Evolutionary conservation across 495 filamentous ascomycete species (phyloP), one percentile per base, ranked within the genome.

Genomic region (Xylona heveae): DNA sequence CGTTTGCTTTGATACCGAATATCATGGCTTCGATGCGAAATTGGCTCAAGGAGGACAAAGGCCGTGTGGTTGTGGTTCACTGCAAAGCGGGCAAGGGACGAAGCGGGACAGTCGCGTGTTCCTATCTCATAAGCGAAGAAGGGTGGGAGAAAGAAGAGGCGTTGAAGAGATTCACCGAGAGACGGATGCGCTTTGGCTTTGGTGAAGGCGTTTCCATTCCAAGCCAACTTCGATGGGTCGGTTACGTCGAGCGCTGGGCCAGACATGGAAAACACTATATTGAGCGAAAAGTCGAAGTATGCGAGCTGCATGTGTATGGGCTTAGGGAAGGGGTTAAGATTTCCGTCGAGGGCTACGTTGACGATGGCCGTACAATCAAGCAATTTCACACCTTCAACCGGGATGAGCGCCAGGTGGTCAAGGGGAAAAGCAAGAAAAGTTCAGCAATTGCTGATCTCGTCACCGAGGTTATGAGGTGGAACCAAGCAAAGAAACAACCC

Each of bases 21-120:
- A 79, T 93, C n/a, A 66, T 93, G 59, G 82, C 66, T 4, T 73
- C 74, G 40, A 93, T 95, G 83, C 63, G 75, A 31, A 74, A 82
- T 35, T 93, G 83, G 82, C 46, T 91, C 22, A 53, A 65, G 17
- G 66, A 57, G 10, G 54, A 67, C n/a, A 57, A 62, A 17, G 43
- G 49, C 5, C 59, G 81, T 15, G 77, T 92, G 1, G 74, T 73
- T 1, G 85, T 97, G 4, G 80, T 97, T 7, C 88, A 95, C 49
- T 95, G 88, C 56, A 97, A 94, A 31, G 88, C 88, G 2, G 88
- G 88, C 2, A 97, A 97, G 51, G 88, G 88, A 1, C 62, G 88
- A 28, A 88, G 78, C 35, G 88, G 88, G n/a, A 92, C 79, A 0
- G 66, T 82, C 44, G 71, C 73, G 14, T 84, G 78, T 44, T 72